Percentiles rank a stretch among this genome's conserved stretches.
Evolutionary conservation across 768 basidiomycete species (phyloP).

Genomic region (Suillus occidentalis): DNA sequence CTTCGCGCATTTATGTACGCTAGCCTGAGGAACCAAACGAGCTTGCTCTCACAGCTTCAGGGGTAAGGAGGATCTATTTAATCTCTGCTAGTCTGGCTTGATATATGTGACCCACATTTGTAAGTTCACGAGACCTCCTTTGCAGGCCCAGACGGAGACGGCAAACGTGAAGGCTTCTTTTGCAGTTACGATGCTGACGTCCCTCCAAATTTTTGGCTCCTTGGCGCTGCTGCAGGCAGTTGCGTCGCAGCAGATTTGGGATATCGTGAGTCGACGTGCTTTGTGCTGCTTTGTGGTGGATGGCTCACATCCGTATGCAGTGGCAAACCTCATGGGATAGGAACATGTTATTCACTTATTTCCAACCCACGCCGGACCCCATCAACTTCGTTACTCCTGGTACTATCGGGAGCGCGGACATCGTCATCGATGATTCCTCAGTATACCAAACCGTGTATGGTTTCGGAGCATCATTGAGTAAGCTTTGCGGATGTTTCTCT

Average conservation of each 20-base stretch:
- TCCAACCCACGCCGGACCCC: conserved; percentile 28
- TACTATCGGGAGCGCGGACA: conserved; percentile 57
- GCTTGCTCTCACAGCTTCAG: background rate
- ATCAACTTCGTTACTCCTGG: conserved; percentile 46
- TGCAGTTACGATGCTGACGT: background rate
- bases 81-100: background rate
- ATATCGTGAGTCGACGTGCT: conserved; percentile 39
- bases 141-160: background rate
- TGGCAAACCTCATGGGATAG: conserved; percentile 53
- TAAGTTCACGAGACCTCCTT: background rate
- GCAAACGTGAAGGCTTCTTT: background rate
- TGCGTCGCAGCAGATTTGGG: conserved; percentile 53
- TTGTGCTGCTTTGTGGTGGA: conserved; percentile 5
- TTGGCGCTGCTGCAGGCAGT: conserved; percentile 23
- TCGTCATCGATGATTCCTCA: conserved; percentile 53
- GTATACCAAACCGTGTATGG: conserved; percentile 66
- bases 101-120: background rate
- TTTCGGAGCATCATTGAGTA: conserved; percentile 68
- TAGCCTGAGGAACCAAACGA: background rate
- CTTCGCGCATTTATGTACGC: background rate
- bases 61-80: background rate
- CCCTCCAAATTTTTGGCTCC: conserved; percentile 7
- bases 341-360: conserved; percentile 30
- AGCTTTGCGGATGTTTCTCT: conserved; percentile 12
- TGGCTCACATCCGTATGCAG: conserved; percentile 28